Base-by-base conservation (phyloP, 768 basidiomycete genomes). In the Tephrocybe rancida region DNA sequence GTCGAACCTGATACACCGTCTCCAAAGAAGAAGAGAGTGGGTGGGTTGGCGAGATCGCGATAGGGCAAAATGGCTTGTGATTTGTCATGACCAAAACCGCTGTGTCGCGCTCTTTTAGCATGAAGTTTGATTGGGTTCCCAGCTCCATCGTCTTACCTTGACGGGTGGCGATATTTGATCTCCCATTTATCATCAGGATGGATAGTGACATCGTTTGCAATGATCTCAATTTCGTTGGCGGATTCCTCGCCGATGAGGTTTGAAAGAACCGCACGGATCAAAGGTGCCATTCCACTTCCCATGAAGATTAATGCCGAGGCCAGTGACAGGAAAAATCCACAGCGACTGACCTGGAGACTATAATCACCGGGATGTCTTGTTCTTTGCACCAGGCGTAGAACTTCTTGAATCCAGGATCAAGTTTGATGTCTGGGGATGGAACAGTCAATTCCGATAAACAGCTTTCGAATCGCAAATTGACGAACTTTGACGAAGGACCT, bases 11-110 rank as follows among this genome's bases (percentile, higher is more conserved):
- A 95, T 45, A 97, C 97, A 29, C 97, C 97, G 67, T 99, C 97
- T 0, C 97, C 97, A 58, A 97, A 95, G 83, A 97, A 99, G 73
- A 99, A 96, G 9, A 96, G 75, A 1, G 82, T 86, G 2, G 97
- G 96, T 4, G 86, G 84, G 43, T 83, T 67, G 5, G 74, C 61
- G 38, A 95, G 78, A 37, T 77, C 72, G n/a, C 86, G 78, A 72
- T 98, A 99, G 0, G 92, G 95, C 29, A 95, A 74, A 61, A 98
- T 98, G 2, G 96, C 93, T 61, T 87, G 88, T 6, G 90, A 93
- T 73, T 99, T 99, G 72, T 99, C 97, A 67, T 99, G 97, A 0
- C 97, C 97, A 63, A 82, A 98, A 1, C 82, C 85, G 63, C 92
- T 93, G 58, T 48, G 43, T 37, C 24, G 25, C n/a, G 27, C 4